These are phyloP conservation scores for Colletotrichum abscissum DNA, from an alignment of 2,329 filamentous ascomycete genomes.

Conservation along the genomic window DNA sequence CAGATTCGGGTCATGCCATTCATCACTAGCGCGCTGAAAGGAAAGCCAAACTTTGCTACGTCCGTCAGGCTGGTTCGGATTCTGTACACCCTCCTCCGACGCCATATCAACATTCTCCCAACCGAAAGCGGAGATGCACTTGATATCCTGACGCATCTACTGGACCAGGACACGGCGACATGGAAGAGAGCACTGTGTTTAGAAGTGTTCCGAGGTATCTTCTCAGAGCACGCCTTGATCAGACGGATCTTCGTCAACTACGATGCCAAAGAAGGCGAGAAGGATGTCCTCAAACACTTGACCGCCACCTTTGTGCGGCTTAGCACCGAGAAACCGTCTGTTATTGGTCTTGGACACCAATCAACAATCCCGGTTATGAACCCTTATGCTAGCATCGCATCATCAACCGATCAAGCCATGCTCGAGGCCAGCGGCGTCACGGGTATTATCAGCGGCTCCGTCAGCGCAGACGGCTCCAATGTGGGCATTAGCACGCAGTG, in stretches of 20 bases:
- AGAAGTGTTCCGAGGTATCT: slow-evolving; percentile 89
- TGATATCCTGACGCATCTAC: slow-evolving; percentile 82
- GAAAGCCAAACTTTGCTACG: slow-evolving; percentile 82
- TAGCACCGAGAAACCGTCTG: slow-evolving; percentile 87
- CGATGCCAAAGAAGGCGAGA: slow-evolving; percentile 78
- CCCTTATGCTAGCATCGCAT: slow-evolving; percentile 65
- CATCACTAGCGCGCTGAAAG: slow-evolving; percentile 80
- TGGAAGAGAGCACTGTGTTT: slow-evolving; percentile 94
- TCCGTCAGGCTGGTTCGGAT: slow-evolving; percentile 87
- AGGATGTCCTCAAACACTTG: slow-evolving; percentile 82
- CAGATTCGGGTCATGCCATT: slow-evolving; percentile 84
- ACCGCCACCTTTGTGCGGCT: slow-evolving; percentile 91
- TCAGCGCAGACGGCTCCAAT: slow-evolving; percentile 73
- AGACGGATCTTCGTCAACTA: slow-evolving; percentile 84
- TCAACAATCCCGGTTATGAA: slow-evolving; percentile 81
- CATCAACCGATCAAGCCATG: slow-evolving; percentile 83
- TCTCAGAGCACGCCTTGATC: slow-evolving; percentile 82
- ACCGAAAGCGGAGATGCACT: slow-evolving; percentile 87
- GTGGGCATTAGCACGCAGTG: slow-evolving; percentile 90
- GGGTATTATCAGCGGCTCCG: slow-evolving; percentile 83
- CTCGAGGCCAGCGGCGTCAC: slow-evolving; percentile 89
- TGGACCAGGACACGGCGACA: slow-evolving; percentile 84
- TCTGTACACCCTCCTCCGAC: slow-evolving; percentile 81
- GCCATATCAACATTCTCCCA: slow-evolving; percentile 80
- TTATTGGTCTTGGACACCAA: slow-evolving; percentile 90